Conservation (phyloP, 2,329 filamentous ascomycete species). For the Clarireedia hainanense region DNA sequence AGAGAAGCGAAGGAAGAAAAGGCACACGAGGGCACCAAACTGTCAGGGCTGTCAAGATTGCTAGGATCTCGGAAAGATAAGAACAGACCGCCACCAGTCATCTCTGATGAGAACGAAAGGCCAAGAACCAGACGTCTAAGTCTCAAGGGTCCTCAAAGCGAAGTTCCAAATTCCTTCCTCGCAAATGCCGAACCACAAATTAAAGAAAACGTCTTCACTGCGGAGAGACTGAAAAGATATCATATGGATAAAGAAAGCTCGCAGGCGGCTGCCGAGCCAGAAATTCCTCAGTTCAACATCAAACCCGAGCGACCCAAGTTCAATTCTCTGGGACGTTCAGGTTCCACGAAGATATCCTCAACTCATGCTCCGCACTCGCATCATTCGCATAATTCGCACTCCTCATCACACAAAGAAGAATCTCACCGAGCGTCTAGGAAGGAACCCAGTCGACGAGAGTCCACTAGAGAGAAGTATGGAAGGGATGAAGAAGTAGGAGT, state of each 20-base stretch:
- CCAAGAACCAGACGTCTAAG: not conserved
- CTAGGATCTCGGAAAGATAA: constrained; percentile 7
- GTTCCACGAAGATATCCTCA: not conserved
- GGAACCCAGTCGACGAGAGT: constrained; percentile 10
- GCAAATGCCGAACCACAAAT: constrained; percentile 18
- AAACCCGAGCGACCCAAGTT: not conserved
- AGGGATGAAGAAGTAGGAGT: constrained; percentile 22
- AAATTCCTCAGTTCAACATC: constrained; percentile 1
- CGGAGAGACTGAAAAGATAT: not conserved
- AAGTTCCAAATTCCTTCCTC: constrained; percentile 23
- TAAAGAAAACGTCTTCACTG: constrained; percentile 13
- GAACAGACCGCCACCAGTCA: not conserved
- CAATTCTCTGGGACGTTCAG: not conserved
- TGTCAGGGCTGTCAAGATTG: not conserved
- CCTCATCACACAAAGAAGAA: constrained; percentile 2
- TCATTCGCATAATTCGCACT: constrained; percentile 7
- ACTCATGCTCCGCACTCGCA: constrained; percentile 6
- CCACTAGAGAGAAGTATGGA: constrained; percentile 13
- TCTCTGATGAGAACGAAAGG: not conserved
- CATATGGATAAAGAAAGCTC: not conserved
- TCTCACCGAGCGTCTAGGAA: not conserved
- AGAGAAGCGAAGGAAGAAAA: not conserved
- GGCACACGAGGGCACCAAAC: not conserved
- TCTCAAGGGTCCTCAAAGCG: constrained; percentile 13
- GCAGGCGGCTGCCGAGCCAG: not conserved